Percentiles rank a stretch among this genome's conserved stretches.
phyloP scores from a whole-genome alignment of 257 asterid genomes.

The Verbena officinalis region DNA sequence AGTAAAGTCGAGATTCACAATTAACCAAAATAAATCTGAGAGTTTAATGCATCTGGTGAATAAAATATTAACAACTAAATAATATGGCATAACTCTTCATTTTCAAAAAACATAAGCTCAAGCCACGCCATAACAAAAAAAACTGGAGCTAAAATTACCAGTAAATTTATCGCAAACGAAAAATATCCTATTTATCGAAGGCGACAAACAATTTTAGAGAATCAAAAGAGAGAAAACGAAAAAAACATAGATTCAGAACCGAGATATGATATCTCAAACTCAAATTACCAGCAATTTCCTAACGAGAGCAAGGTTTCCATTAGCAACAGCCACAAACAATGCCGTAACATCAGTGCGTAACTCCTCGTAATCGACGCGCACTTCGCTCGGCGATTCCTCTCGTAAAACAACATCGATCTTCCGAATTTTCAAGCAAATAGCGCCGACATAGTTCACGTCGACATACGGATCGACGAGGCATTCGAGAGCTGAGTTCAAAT shows the following conservation, averaged over 20 bases:
- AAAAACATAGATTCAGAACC: not conserved
- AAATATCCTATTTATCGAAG: too few species aligned
- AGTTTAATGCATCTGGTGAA: not conserved
- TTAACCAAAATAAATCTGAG: not conserved
- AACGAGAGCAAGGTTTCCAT: slow-evolving; percentile 58
- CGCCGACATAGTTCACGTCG: slow-evolving; percentile 74
- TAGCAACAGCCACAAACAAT: slow-evolving; percentile 59
- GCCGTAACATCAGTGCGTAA: slow-evolving; percentile 78
- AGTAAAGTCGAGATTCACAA: not conserved
- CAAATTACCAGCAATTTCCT: slow-evolving; percentile 59
- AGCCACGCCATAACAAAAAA: too few species aligned
- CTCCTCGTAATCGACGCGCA: slow-evolving; percentile 59
- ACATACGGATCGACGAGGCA: slow-evolving; percentile 67
- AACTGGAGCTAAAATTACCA: not conserved
- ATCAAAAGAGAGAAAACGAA: not conserved
- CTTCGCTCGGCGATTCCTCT: slow-evolving; percentile 55
- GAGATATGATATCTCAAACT: slow-evolving; percentile 10
- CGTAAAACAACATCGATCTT: slow-evolving; percentile 51
- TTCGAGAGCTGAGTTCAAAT: slow-evolving; percentile 54
- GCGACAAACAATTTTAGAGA: not conserved
- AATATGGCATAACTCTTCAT: not conserved
- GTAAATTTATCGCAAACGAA: not conserved
- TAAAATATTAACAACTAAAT: not conserved
- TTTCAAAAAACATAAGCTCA: not conserved
- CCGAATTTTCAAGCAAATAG: slow-evolving; percentile 64